Evolutionary conservation across 495 filamentous ascomycete genomes (phyloP).

Genomic region (Cairneyella variabilis): DNA sequence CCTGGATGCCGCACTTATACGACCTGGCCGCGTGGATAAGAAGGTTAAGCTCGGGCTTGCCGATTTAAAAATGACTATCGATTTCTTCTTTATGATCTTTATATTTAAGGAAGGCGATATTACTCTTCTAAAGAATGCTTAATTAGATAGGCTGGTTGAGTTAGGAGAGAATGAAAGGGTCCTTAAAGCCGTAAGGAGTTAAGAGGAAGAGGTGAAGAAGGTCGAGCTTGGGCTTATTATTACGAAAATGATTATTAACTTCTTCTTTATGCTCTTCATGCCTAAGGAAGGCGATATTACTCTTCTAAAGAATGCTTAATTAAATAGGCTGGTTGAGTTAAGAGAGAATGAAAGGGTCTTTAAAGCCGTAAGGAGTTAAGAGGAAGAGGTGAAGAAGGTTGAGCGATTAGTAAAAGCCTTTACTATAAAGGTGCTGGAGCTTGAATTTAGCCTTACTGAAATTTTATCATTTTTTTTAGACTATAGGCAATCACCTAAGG

Average conservation of each 20-base stretch:
- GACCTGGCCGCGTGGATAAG: slow-evolving; percentile 77
- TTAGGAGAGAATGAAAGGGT: slow-evolving; percentile 13
- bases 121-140: neutral
- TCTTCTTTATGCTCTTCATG: slow-evolving; percentile 16
- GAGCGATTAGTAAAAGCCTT: slow-evolving; percentile 50
- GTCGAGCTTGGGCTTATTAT: slow-evolving; percentile 56
- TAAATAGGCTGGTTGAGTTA: neutral
- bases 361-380: slow-evolving; percentile 12
- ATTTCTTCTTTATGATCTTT: slow-evolving; percentile 15
- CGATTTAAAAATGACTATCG: slow-evolving; percentile 23
- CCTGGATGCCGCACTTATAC: slow-evolving; percentile 68
- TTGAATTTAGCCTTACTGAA: slow-evolving; percentile 67
- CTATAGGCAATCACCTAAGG: slow-evolving; percentile 53
- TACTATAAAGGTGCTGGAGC: slow-evolving; percentile 60
- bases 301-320: neutral
- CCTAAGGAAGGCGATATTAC: neutral
- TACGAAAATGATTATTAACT: slow-evolving; percentile 13
- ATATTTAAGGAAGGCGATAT: neutral
- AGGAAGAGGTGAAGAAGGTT: slow-evolving; percentile 32
- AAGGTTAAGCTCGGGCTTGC: slow-evolving; percentile 57
- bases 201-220: slow-evolving; percentile 44
- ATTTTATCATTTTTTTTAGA: slow-evolving; percentile 70
- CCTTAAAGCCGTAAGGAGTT: neutral
- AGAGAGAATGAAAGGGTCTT: slow-evolving; percentile 11
- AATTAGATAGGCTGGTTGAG: neutral